Evolutionary conservation across 176 grass and related monocot genomes (phyloP).

Genomic region (Oryza longistaminata): DNA sequence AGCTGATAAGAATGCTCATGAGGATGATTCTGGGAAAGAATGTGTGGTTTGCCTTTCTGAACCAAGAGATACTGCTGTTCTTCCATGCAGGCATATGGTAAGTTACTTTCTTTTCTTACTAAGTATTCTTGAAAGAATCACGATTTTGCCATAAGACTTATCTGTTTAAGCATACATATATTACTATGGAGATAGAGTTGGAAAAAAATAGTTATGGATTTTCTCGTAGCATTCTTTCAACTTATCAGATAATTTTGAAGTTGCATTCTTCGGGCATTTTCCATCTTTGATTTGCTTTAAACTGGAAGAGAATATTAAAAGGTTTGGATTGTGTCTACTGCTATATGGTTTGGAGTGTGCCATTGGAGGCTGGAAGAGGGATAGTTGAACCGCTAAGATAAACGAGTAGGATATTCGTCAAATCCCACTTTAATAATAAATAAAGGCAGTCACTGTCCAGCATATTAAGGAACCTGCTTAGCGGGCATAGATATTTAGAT

Average conservation of each 20-base stretch:
- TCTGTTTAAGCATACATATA: background rate
- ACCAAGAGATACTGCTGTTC: slow-evolving; percentile 61
- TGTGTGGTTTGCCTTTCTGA: slow-evolving; percentile 74
- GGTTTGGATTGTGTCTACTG: background rate
- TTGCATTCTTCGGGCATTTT: background rate
- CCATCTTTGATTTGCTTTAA: background rate
- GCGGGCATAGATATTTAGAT: background rate
- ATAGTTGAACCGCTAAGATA: background rate
- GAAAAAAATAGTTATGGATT: background rate
- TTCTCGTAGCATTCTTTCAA: background rate
- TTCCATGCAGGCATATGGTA: slow-evolving; percentile 79
- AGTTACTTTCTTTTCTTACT: slow-evolving; percentile 22
- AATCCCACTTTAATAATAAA: background rate
- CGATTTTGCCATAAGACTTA: background rate
- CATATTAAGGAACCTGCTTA: background rate
- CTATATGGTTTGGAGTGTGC: slow-evolving; percentile 1
- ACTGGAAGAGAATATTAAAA: background rate
- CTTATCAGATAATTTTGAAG: background rate
- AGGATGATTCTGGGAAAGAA: slow-evolving; percentile 62
- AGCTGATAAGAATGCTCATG: slow-evolving; percentile 35
- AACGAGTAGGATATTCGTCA: background rate
- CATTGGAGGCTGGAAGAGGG: background rate
- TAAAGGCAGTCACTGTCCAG: background rate
- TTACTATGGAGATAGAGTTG: background rate
- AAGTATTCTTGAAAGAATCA: background rate